These are phyloP conservation scores for Chytriomyces confervae DNA, from an alignment of 192 early-diverging fungal genomes.

Conservation along the genomic window DNA sequence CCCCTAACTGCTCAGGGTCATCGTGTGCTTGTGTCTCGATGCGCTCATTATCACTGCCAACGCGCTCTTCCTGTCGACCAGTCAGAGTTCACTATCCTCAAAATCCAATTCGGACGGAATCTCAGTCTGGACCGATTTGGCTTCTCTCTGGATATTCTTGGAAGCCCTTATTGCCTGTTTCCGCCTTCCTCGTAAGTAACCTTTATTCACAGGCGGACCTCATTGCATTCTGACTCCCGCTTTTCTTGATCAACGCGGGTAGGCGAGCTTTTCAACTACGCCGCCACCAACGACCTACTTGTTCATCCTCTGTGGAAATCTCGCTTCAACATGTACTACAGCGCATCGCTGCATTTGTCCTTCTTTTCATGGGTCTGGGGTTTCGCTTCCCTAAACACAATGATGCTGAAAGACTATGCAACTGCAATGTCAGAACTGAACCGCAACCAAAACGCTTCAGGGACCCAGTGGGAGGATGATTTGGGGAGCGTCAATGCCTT, in stretches of 20 bases:
- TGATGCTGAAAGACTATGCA: not conserved
- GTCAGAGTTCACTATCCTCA: not conserved
- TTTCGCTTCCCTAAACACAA: not conserved
- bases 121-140: constrained; percentile 13
- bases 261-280: constrained; percentile 13
- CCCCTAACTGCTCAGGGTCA: no score
- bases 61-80: not conserved
- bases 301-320: no score
- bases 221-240: not conserved
- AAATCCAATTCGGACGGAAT: not conserved
- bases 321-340: not conserved
- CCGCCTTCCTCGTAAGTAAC: constrained; percentile 11
- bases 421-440: not conserved
- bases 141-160: not conserved
- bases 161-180: constrained; percentile 2
- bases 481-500: no score
- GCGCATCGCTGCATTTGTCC: not conserved
- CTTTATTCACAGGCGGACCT: not conserved
- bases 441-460: no score
- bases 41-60: not conserved
- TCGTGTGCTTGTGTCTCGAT: not conserved
- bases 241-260: not conserved
- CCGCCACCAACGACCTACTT: not conserved
- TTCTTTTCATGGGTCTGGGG: not conserved
- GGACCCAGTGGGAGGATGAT: no score